Base-by-base conservation (phyloP, 1,139 yeast species). In the Suhomyces wounanorum region DNA sequence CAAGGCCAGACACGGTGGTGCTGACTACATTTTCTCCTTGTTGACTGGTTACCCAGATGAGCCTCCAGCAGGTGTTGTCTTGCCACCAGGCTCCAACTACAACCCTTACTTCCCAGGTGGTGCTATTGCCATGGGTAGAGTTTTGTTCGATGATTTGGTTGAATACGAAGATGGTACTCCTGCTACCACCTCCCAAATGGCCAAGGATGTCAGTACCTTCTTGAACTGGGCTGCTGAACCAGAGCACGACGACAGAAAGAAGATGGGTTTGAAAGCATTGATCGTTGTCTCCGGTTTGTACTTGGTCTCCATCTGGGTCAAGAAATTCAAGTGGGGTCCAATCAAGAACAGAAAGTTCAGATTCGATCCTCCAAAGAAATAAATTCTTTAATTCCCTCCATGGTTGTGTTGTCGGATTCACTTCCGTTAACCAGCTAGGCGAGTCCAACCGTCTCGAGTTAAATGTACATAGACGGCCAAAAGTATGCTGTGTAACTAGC, bases 51-150 rank as follows among this genome's bases (percentile, higher is more conserved):
- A 94, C 81, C 98, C 98, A 65, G 99, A 94, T 50, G 98, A 94
- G 56, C 88, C 96, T 52, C 99, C 99, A 60, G 98, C 97, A 40
- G 99, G 99, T 79, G 97, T 90, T 57, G 81, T 74, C 48, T 81
- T 94, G 67, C 95, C 98, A 54, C 88, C 89, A 56, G 99, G 98
- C 58, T 75, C 96, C 58, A 94, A 92, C 85, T 95, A 94, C 79
- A 95, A 95, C 83, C 99, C 99, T 69, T 94, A 94, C 82, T 94
- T 94, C 96, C 98, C 99, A 68, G 98, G 98, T 78, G 98, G 99
- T 61, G 82, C 97, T 46, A 92, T 94, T 80, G 98, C 97, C 67
- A 94, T 94, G 99, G 98, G 90, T 70, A 89, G 99, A 79, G 98
- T 92, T 55, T 82, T 94, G 74, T 94, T 91, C 64, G 99, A 94